Conservation (phyloP, 305 asterid genomes). For the Solanum chacoense region DNA sequence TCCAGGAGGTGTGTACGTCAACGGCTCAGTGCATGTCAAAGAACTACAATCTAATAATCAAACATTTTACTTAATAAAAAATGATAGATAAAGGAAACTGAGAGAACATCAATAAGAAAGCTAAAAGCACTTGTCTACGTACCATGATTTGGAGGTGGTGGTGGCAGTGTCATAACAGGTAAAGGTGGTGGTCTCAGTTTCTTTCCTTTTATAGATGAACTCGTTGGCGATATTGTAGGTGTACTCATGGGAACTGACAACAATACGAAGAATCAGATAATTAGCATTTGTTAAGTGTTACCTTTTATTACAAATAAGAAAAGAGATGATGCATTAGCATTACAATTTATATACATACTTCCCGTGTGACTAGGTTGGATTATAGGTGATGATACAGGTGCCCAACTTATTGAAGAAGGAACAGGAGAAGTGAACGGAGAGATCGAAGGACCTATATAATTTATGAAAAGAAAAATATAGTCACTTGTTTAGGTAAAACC, state of each 20-base stretch:
- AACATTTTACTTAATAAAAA: neutral
- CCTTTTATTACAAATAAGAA: neutral
- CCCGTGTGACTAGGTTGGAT: constrained; percentile 28
- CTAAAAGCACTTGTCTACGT: neutral
- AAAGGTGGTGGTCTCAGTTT: constrained; percentile 35
- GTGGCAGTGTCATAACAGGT: constrained; percentile 50
- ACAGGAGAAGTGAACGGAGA: constrained; percentile 31
- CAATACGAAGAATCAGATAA: constrained; percentile 11
- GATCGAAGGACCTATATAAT: constrained; percentile 27
- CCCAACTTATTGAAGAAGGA: constrained; percentile 21
- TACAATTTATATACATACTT: constrained; percentile 20
- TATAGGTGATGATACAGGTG: constrained; percentile 37
- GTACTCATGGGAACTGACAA: constrained; percentile 29
- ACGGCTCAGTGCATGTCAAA: constrained; percentile 56
- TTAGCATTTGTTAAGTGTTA: constrained; percentile 5
- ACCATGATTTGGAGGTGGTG: constrained; percentile 83
- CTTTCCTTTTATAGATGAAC: constrained; percentile 19
- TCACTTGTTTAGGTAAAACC: neutral
- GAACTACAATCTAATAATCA: constrained; percentile 44
- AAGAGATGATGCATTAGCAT: neutral
- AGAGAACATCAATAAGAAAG: neutral
- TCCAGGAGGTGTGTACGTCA: constrained; percentile 69
- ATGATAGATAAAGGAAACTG: neutral
- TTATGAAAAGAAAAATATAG: neutral
- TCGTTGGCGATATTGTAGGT: constrained; percentile 47